These are phyloP conservation scores for Colletotrichum horii DNA, from an alignment of 2,329 filamentous ascomycete genomes.

Conservation along the genomic window DNA sequence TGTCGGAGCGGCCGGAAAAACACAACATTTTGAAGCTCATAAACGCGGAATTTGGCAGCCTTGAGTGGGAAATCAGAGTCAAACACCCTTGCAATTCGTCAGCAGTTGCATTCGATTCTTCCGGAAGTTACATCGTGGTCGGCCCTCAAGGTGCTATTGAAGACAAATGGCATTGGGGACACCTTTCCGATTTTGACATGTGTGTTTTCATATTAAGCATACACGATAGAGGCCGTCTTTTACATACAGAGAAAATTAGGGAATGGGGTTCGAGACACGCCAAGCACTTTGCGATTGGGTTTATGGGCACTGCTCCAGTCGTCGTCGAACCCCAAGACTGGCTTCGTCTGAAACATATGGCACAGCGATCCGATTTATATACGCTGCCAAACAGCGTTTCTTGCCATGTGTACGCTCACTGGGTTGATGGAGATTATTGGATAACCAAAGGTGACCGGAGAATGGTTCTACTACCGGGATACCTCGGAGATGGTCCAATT, in stretches of 20 bases:
- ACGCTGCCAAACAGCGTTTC: neutral
- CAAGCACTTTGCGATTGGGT: no score
- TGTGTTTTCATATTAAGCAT: no score
- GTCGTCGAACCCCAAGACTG: neutral
- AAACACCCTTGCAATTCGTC: no score
- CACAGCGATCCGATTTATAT: fast-evolving
- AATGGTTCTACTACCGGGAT: neutral
- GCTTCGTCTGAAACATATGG: neutral
- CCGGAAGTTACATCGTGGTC: no score
- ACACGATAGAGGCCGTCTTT: fast-evolving
- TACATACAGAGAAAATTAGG: fast-evolving
- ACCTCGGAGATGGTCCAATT: no score
- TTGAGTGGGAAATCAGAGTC: no score
- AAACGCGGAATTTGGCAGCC: fast-evolving
- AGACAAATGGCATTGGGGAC: no score
- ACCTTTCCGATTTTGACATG: no score
- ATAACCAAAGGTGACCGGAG: neutral
- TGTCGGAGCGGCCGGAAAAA: no score
- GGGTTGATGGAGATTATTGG: fast-evolving
- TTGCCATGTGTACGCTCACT: fast-evolving
- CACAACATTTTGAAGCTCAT: no score
- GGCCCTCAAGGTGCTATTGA: no score
- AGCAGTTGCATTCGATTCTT: no score
- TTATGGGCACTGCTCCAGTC: neutral
- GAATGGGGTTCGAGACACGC: fast-evolving